Conservation (phyloP, 2,329 filamentous ascomycete genomes). For the Xylariaceae sp. region DNA sequence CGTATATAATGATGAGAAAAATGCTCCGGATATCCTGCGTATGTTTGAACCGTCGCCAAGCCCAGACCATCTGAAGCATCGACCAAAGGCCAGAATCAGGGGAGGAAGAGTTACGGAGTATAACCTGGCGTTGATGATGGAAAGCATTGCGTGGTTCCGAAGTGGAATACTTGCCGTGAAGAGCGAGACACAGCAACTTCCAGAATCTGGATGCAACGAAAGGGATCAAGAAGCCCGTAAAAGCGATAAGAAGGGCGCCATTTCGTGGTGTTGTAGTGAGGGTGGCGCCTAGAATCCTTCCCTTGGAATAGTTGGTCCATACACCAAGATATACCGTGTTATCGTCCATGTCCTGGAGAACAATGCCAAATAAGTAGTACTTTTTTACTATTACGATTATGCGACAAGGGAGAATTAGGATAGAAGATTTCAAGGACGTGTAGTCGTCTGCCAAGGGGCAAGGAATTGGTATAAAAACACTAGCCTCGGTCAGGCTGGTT, state of each 20-base stretch:
- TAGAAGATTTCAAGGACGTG: too few relatives aligned
- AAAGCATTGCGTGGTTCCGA: slow-evolving; percentile 1
- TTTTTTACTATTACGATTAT: too few relatives aligned
- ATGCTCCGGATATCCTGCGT: neutral
- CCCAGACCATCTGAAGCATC: slow-evolving; percentile 4
- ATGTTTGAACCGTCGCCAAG: neutral
- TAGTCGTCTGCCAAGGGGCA: too few relatives aligned
- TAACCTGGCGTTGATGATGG: slow-evolving; percentile 16
- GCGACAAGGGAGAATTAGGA: too few relatives aligned
- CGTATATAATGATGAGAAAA: neutral
- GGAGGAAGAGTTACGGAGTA: slow-evolving; percentile 16
- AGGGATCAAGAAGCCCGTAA: slow-evolving; percentile 17
- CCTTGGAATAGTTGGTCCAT: slow-evolving; percentile 17
- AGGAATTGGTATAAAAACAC: too few relatives aligned
- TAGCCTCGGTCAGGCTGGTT: too few relatives aligned
- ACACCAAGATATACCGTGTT: slow-evolving; percentile 11
- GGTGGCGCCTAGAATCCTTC: slow-evolving; percentile 11
- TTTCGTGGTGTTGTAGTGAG: slow-evolving; percentile 6
- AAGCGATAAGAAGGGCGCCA: slow-evolving; percentile 13
- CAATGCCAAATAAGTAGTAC: too few relatives aligned
- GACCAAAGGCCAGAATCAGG: slow-evolving; percentile 10
- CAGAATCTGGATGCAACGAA: slow-evolving; percentile 17
- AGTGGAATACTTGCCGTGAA: slow-evolving; percentile 11
- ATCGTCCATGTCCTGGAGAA: too few relatives aligned
- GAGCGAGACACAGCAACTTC: slow-evolving; percentile 14